A percentile compares a stretch with the other conserved stretches of the same genome.
These are phyloP conservation scores for Trypanosoma cruzi DNA, from an alignment of 208 protist genomes.

Conservation along the genomic window DNA sequence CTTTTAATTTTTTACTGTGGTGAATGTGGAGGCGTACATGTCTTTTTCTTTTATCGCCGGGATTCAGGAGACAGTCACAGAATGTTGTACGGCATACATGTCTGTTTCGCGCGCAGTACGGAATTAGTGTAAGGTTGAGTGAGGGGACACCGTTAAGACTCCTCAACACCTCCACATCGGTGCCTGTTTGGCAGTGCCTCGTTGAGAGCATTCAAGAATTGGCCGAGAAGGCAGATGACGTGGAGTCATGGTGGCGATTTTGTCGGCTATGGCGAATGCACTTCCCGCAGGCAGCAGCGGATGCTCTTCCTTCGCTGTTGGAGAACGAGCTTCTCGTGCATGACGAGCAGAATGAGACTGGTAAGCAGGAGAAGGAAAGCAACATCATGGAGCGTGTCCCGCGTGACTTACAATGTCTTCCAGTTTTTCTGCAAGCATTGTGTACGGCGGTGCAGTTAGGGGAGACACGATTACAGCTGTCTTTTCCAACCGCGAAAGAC, in stretches of 20 bases:
- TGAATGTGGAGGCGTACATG: neutral
- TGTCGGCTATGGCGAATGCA: slow-evolving; percentile 24
- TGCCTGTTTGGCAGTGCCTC: slow-evolving; percentile 18
- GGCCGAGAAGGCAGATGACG: neutral
- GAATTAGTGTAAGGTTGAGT: too few species aligned
- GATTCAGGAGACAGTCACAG: neutral
- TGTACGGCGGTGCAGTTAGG: slow-evolving; percentile 19
- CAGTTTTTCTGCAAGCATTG: slow-evolving; percentile 31
- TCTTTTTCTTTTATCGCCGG: neutral
- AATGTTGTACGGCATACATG: neutral
- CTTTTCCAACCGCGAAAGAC: neutral
- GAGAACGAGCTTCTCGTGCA: slow-evolving; percentile 18
- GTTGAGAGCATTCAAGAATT: slow-evolving; percentile 22
- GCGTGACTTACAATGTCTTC: slow-evolving; percentile 20
- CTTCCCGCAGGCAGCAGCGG: slow-evolving; percentile 3
- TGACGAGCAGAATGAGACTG: neutral
- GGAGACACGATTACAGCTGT: neutral
- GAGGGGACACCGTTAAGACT: neutral
- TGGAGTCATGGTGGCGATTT: slow-evolving; percentile 17
- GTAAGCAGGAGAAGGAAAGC: neutral
- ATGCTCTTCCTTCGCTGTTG: neutral
- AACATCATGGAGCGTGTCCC: slow-evolving; percentile 14
- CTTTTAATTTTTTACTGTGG: neutral
- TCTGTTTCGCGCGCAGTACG: neutral
- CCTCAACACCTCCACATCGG: neutral